These are phyloP conservation scores for Pseudocercospora fuligena DNA, from an alignment of 2,329 filamentous ascomycete species.

Conservation along the genomic window DNA sequence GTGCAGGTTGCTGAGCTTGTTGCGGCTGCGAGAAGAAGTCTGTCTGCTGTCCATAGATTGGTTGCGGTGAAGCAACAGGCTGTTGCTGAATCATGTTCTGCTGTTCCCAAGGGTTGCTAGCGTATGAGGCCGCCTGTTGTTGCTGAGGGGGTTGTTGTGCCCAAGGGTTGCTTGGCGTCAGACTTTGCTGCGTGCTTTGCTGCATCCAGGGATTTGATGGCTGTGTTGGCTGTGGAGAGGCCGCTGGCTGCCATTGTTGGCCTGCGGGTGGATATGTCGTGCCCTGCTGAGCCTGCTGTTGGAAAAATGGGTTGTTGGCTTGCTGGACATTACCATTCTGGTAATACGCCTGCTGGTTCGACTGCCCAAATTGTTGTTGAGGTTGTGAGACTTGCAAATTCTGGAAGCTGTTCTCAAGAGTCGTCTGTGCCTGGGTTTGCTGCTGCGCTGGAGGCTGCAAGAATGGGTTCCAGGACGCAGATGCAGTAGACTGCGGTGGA, in stretches of 20 bases:
- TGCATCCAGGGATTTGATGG: constrained; percentile 49
- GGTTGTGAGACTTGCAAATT: constrained; percentile 66
- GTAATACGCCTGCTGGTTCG: constrained; percentile 29
- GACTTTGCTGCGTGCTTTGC: constrained; percentile 42
- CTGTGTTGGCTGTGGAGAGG: constrained; percentile 57
- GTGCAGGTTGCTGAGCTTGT: constrained; percentile 39
- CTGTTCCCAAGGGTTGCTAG: constrained; percentile 33
- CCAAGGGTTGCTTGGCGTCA: constrained; percentile 49
- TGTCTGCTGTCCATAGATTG: constrained; percentile 33
- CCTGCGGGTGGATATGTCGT: constrained; percentile 21
- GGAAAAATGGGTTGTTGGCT: constrained; percentile 38
- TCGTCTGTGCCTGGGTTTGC: constrained; percentile 21
- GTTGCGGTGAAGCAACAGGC: constrained; percentile 34
- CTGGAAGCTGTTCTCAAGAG: constrained; percentile 62
- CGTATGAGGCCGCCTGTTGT: constrained; percentile 16
- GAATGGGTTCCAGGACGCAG: constrained; percentile 71
- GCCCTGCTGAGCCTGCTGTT: constrained; percentile 30
- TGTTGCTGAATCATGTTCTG: constrained; percentile 41
- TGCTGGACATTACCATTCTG: constrained; percentile 33
- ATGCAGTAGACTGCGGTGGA: constrained; percentile 34
- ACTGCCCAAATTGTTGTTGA: constrained; percentile 11
- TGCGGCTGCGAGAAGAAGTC: constrained; percentile 37
- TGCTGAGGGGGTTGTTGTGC: constrained; percentile 35
- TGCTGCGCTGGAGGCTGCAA: constrained; percentile 47
- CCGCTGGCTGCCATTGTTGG: constrained; percentile 33